Base-by-base conservation (phyloP, 345 rosid species). In the Noccaea bulbosa region DNA sequence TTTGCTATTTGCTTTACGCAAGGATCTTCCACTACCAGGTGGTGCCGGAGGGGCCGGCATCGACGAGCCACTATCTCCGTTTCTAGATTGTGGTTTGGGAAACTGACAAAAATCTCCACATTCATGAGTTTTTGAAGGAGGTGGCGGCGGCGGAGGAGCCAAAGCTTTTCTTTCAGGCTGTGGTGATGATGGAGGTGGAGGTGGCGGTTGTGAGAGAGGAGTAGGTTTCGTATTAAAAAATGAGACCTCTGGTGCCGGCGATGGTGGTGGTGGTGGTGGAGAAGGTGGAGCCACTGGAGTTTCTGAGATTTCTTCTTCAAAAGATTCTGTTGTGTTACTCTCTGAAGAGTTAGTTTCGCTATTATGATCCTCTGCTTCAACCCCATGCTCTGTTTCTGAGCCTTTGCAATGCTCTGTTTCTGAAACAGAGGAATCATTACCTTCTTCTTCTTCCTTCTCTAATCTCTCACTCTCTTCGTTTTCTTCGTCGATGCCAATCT, bases 31-130 rank as follows among this genome's bases (percentile, higher is more conserved):
- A 7, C 70, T 74, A 51, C 84, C 87, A 7, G 90, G 91, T 39
- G 88, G 91, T 32, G 80, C 81, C 0, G 84, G 83, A 47, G 83
- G 87, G 7, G 80, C 47, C 10, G 80, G 77, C 62, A 69, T 83
- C 8, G 73, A 68, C 14, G 49, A 16, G 34, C 37, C 46, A 47
- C 39, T 9, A 10, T 37, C 35, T 16, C 70, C 70, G 6, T 39
- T 64, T 9, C 1, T 41, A 33, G 52, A 77, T 14, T 80, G 49
- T 35, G 64, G 15, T 6, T 69, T 65, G 1, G 68, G 44, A 30
- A 76, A 81, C 5, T 35, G 59, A 52, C 72, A 22, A 45, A 27
- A 37, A 14, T 15, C 54, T 33, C 55, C 43, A 72, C 76, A 14
- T 65, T 78, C 43, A 20, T 45, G 57, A 46, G 47, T 4, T 54